These are phyloP conservation scores for Biscogniauxia sp. DNA, from an alignment of 2,329 filamentous ascomycete species.

Conservation along the genomic window DNA sequence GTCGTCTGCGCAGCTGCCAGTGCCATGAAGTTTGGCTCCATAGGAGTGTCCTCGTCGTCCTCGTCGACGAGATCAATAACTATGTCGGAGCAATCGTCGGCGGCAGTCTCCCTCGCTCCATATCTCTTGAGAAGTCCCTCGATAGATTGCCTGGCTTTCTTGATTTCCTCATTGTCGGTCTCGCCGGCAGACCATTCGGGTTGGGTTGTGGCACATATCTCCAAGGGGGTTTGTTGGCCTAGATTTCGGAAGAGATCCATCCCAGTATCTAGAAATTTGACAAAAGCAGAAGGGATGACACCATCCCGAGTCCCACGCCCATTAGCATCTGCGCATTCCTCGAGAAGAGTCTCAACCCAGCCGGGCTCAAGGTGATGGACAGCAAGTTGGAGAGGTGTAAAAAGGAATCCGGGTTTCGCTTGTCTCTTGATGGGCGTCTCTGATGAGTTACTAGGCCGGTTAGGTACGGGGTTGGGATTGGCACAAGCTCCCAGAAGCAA, in stretches of 20 bases:
- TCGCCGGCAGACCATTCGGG: not conserved
- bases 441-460: not conserved
- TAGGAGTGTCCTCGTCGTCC: not conserved
- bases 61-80: not conserved
- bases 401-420: slow-evolving; percentile 1
- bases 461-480: slow-evolving; percentile 5
- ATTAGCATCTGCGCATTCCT: slow-evolving; percentile 11
- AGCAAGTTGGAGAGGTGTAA: slow-evolving; percentile 13
- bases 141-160: not conserved
- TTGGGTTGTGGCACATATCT: slow-evolving; percentile 6
- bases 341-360: slow-evolving; percentile 12
- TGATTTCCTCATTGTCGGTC: not conserved
- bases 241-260: not conserved
- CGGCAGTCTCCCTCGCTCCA: not conserved
- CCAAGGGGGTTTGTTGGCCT: slow-evolving; percentile 4
- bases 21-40: not conserved
- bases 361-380: slow-evolving; percentile 7
- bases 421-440: not conserved
- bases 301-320: not conserved
- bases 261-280: no score
- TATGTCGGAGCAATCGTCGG: not conserved
- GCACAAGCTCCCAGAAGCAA: slow-evolving; percentile 10
- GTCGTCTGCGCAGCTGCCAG: not conserved
- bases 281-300: slow-evolving; percentile 4
- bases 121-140: slow-evolving; percentile 1